phyloP scores from a whole-genome alignment of 805 yeast genomes.

The Cyberlindnera galapagoensis region DNA sequence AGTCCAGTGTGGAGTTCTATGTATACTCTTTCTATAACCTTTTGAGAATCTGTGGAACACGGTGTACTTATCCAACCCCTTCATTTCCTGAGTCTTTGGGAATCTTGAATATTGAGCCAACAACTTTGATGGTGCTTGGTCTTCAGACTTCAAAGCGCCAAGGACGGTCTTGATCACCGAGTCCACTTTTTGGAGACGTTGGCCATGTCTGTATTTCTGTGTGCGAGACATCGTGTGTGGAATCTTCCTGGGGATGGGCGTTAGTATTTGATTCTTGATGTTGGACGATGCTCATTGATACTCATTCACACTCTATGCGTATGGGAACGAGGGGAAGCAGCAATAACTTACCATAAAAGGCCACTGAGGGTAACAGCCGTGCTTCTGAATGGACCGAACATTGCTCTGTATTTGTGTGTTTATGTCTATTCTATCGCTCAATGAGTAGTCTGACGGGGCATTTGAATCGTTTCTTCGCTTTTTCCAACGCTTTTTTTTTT shows the following conservation, averaged over 20 bases:
- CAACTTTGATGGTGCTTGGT: slow-evolving; percentile 9
- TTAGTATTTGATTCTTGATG: slow-evolving; percentile 2
- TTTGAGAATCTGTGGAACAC: slow-evolving; percentile 69
- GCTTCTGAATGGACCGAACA: slow-evolving; percentile 72
- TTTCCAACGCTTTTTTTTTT: too few species aligned
- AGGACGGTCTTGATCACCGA: slow-evolving; percentile 61
- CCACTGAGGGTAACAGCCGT: slow-evolving; percentile 60
- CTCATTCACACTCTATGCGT: too few species aligned
- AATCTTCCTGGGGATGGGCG: slow-evolving; percentile 42
- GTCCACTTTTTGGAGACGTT: slow-evolving; percentile 79
- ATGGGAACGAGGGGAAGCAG: too few species aligned
- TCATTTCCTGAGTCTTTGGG: slow-evolving; percentile 81
- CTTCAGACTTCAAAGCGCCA: slow-evolving; percentile 34
- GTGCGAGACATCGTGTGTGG: slow-evolving; percentile 74
- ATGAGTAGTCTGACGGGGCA: too few species aligned
- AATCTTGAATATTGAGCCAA: slow-evolving; percentile 34
- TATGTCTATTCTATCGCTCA: background rate
- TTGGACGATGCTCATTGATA: background rate
- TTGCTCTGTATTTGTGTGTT: slow-evolving; percentile 15
- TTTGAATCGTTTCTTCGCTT: too few species aligned
- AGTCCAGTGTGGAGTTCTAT: slow-evolving; percentile 89
- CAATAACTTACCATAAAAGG: slow-evolving; percentile 50
- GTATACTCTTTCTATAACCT: slow-evolving; percentile 84
- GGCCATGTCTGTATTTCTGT: slow-evolving; percentile 81
- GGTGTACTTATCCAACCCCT: slow-evolving; percentile 77